A percentile compares a stretch with the other conserved stretches of the same genome.
Conservation (phyloP, 2,329 filamentous ascomycete genomes). For the Thermothelomyces thermophilus region DNA sequence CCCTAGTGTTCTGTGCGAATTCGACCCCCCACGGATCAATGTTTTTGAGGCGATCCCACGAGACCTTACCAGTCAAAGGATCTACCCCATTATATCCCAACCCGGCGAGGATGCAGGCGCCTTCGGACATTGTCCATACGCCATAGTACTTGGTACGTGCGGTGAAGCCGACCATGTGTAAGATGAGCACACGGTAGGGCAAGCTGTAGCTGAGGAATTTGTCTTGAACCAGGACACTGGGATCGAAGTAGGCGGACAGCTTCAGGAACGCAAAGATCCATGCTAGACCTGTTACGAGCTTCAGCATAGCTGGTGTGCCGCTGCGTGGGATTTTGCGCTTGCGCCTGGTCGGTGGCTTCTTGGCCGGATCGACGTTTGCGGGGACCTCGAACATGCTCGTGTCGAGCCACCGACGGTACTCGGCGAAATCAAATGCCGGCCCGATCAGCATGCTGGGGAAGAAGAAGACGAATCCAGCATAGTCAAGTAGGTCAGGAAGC, state of each 20-base stretch:
- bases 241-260: conserved; percentile 61
- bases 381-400: conserved; percentile 91
- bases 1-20: conserved; percentile 85
- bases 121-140: conserved; percentile 89
- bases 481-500: conserved; percentile 73
- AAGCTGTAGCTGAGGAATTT: conserved; percentile 63
- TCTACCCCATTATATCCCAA: conserved; percentile 94
- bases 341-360: conserved; percentile 78
- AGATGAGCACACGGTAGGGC: conserved; percentile 63
- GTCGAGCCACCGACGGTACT: conserved; percentile 88
- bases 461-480: conserved; percentile 85
- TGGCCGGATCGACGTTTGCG: conserved; percentile 71
- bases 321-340: conserved; percentile 90
- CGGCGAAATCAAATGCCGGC: conserved; percentile 88
- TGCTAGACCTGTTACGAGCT: conserved; percentile 62
- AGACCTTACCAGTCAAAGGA: conserved; percentile 72
- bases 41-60: conserved; percentile 86
- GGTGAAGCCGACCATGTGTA: conserved; percentile 79
- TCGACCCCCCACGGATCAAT: conserved; percentile 83
- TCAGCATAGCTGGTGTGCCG: conserved; percentile 73
- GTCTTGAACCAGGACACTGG: conserved; percentile 56
- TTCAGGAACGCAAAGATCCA: conserved; percentile 79
- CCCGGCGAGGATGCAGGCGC: conserved; percentile 86
- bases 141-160: conserved; percentile 92
- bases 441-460: conserved; percentile 87